These are phyloP conservation scores for Melampsora abietis-canadensis DNA, from an alignment of 1,284 basidiomycete species.

Conservation along the genomic window DNA sequence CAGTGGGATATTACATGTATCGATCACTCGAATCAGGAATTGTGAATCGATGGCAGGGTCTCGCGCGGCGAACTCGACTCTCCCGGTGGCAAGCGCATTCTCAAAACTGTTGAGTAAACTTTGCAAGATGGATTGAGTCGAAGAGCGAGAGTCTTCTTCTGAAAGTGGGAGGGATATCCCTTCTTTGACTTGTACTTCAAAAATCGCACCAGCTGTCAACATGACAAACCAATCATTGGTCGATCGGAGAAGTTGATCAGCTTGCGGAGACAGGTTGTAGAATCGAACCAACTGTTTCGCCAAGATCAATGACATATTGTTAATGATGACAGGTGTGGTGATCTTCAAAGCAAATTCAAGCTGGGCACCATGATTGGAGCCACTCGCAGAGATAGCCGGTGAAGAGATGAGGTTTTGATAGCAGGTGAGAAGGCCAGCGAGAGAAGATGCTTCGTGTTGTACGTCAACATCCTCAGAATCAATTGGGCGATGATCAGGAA, in stretches of 20 bases:
- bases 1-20: conserved; percentile 7
- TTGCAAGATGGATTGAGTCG: conserved; percentile 12
- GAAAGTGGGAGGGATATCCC: conserved; percentile 9
- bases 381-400: neutral
- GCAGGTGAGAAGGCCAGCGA: conserved; percentile 35
- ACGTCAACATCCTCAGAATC: conserved; percentile 26
- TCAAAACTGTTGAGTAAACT: conserved; percentile 16
- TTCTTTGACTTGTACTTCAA: conserved; percentile 33
- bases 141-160: neutral
- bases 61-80: neutral
- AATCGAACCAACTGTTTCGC: conserved; percentile 22
- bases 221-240: conserved; percentile 33
- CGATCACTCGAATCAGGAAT: conserved; percentile 18
- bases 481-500: conserved; percentile 28
- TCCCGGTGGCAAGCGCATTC: conserved; percentile 1
- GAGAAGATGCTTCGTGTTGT: conserved; percentile 28
- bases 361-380: neutral
- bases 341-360: conserved; percentile 33
- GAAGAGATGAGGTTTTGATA: conserved; percentile 25
- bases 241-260: conserved; percentile 4
- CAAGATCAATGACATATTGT: conserved; percentile 29
- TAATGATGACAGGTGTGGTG: conserved; percentile 39
- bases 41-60: conserved; percentile 14
- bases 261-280: conserved; percentile 8
- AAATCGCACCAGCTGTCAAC: conserved; percentile 30